Evolutionary conservation across 2,329 filamentous ascomycete genomes (phyloP).

Genomic region (Colletotrichum cereale): DNA sequence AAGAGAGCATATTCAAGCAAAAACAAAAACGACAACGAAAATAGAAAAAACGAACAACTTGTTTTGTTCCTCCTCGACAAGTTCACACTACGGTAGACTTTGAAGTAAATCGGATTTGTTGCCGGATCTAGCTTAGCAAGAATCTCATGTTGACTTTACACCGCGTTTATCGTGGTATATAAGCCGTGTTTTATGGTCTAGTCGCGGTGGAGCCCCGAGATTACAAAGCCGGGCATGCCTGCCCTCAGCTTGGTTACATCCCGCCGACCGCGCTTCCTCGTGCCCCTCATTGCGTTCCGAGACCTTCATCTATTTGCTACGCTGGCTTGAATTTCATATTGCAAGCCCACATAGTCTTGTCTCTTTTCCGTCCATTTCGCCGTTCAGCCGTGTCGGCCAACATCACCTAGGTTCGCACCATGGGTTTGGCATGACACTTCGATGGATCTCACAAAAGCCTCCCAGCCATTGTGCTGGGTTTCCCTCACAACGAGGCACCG

Average conservation of each 20-base stretch:
- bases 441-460: background rate
- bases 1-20: background rate
- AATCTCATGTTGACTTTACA: background rate
- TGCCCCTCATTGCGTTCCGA: background rate
- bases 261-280: background rate
- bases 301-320: background rate
- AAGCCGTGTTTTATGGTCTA: background rate
- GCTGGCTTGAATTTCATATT: background rate
- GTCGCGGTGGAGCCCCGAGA: slow-evolving; percentile 9
- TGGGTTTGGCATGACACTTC: background rate
- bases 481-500: background rate
- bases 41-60: background rate
- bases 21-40: background rate
- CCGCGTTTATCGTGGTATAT: slow-evolving; percentile 1
- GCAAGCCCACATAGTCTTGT: background rate
- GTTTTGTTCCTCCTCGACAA: too few relatives aligned
- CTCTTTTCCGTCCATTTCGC: background rate
- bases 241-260: background rate
- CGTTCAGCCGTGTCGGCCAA: background rate
- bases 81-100: background rate
- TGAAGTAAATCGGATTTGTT: background rate
- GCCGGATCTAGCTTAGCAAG: background rate
- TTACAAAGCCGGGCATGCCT: background rate
- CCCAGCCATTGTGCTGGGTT: background rate
- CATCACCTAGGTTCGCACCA: too few relatives aligned